These are phyloP conservation scores for Aurinia saxatilis DNA, from an alignment of 345 rosid genomes.

Conservation along the genomic window DNA sequence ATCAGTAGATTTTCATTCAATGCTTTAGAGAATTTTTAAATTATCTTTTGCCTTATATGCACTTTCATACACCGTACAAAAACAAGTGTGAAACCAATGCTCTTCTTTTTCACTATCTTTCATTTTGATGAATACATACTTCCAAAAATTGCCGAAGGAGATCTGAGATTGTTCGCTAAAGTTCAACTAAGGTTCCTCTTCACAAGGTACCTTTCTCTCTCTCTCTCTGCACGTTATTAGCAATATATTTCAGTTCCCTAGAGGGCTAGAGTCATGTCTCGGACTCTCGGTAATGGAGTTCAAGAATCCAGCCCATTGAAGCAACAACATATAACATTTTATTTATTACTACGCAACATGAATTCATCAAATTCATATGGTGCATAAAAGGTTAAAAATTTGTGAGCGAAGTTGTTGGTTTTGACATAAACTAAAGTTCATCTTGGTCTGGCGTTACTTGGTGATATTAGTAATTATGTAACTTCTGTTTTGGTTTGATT, in stretches of 20 bases:
- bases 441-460: neutral
- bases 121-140: conserved; percentile 73
- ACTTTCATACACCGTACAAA: conserved; percentile 3
- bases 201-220: conserved; percentile 34
- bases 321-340: too few species aligned
- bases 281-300: neutral
- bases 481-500: neutral
- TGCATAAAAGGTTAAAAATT: neutral
- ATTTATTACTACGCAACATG: neutral
- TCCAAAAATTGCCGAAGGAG: conserved; percentile 91
- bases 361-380: neutral
- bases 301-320: neutral
- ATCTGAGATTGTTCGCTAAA: conserved; percentile 54
- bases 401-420: neutral
- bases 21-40: too few species aligned
- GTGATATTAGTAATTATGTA: neutral
- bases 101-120: neutral
- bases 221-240: neutral
- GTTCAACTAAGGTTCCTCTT: conserved; percentile 38
- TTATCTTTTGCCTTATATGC: too few species aligned
- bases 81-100: neutral
- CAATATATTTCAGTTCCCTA: neutral
- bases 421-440: neutral
- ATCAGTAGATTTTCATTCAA: too few species aligned
- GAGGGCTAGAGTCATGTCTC: neutral